Evolutionary conservation across 108 stramenopile genomes (phyloP).

Genomic region (Seminavis robusta): DNA sequence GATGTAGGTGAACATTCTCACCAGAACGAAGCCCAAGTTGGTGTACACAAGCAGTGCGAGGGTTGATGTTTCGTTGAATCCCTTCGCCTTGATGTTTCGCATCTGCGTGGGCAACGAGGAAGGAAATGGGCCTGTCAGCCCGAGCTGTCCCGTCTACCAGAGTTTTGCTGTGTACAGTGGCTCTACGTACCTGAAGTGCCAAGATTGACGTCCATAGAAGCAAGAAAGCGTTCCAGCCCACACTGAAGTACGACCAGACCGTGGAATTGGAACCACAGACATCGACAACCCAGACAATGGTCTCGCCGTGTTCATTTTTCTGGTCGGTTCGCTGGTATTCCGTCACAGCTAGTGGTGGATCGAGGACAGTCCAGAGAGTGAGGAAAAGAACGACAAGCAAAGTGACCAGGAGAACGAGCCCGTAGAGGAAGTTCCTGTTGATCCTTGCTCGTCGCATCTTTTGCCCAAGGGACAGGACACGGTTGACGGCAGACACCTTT

Average conservation of each 20-base stretch:
- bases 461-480: slow-evolving; percentile 10
- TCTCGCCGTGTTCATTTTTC: neutral
- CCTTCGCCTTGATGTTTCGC: slow-evolving; percentile 7
- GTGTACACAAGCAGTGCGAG: slow-evolving; percentile 15
- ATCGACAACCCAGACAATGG: slow-evolving; percentile 3
- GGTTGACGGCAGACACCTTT: slow-evolving; percentile 42
- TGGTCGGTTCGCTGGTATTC: slow-evolving; percentile 5
- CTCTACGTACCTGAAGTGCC: slow-evolving; percentile 34
- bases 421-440: slow-evolving; percentile 11
- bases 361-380: slow-evolving; percentile 19
- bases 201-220: slow-evolving; percentile 19
- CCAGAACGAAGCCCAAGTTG: slow-evolving; percentile 14
- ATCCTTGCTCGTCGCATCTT: slow-evolving; percentile 27
- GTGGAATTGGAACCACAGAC: neutral
- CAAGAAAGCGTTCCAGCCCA: slow-evolving; percentile 21
- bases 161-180: too few species aligned
- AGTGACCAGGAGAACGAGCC: slow-evolving; percentile 5
- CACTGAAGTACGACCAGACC: slow-evolving; percentile 4
- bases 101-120: too few species aligned
- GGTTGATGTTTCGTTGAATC: slow-evolving; percentile 33
- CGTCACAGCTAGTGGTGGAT: slow-evolving; percentile 8
- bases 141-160: too few species aligned
- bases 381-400: slow-evolving; percentile 19
- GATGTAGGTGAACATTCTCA: neutral
- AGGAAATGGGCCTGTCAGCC: too few species aligned